Conservation (phyloP, 2,329 filamentous ascomycete species). For the Fusarium keratoplasticum region DNA sequence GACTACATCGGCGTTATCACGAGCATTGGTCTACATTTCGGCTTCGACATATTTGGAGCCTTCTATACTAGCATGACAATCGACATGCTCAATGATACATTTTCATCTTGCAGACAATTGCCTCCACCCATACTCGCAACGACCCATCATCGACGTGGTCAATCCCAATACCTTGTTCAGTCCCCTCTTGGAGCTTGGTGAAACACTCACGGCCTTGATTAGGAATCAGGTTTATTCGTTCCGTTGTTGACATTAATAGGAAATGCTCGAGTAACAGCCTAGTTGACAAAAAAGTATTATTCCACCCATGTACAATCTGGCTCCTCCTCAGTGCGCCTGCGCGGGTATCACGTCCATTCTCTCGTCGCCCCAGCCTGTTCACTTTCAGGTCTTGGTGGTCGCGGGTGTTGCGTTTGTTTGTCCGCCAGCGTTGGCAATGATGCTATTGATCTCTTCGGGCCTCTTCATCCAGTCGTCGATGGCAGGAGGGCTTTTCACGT, state of each 20-base stretch:
- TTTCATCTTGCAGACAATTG: background rate
- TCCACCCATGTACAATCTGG: conserved; percentile 22
- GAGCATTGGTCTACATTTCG: background rate
- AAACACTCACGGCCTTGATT: conserved; percentile 9
- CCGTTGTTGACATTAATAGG: conserved; percentile 19
- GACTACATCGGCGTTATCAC: conserved; percentile 2
- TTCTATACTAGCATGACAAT: background rate
- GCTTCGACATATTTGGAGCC: background rate
- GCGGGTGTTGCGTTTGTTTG: background rate
- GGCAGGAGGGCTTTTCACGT: conserved; percentile 3
- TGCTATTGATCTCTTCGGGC: conserved; percentile 19
- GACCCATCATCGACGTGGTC: background rate
- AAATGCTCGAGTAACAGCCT: conserved; percentile 17
- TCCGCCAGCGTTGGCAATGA: conserved; percentile 6
- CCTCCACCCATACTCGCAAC: background rate
- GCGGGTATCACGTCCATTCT: conserved; percentile 31
- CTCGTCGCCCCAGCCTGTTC: background rate
- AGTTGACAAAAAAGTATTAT: background rate
- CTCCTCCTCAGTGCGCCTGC: conserved; percentile 30
- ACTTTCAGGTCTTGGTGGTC: background rate
- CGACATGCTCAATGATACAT: background rate
- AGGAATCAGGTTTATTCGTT: conserved; percentile 8
- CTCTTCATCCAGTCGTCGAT: background rate
- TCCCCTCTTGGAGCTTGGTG: background rate
- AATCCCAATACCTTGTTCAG: background rate